Evolutionary conservation across 176 grass and related monocot species (phyloP).

Genomic region (Zizania latifolia): DNA sequence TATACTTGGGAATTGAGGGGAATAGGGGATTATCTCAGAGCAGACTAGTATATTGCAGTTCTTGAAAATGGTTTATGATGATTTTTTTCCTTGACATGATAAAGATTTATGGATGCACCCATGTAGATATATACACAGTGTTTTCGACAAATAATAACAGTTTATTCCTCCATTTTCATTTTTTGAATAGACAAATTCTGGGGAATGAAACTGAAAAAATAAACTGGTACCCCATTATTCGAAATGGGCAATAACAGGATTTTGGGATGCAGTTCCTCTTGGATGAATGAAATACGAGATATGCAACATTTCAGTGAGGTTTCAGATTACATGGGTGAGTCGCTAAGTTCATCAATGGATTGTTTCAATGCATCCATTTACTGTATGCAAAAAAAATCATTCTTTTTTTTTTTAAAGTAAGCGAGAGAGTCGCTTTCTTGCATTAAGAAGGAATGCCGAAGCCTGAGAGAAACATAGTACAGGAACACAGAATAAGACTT

Average conservation of each 20-base stretch:
- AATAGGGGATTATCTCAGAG: background rate
- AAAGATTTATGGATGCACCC: background rate
- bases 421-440: too few species aligned
- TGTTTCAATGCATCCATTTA: background rate
- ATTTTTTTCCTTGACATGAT: background rate
- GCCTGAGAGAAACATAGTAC: too few species aligned
- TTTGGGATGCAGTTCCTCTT: conserved; percentile 60
- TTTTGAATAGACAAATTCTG: too few species aligned
- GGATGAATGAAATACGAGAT: conserved; percentile 47
- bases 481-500: too few species aligned
- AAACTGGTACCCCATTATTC: too few species aligned
- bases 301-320: conserved; percentile 37
- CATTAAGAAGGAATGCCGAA: too few species aligned
- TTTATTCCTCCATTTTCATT: background rate
- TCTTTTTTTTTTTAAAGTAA: too few species aligned
- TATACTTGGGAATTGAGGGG: background rate
- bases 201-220: too few species aligned
- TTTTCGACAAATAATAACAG: background rate
- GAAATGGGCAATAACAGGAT: background rate
- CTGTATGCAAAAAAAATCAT: too few species aligned
- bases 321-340: conserved; percentile 90
- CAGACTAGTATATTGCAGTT: background rate
- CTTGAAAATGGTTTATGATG: background rate
- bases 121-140: background rate
- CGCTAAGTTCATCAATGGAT: background rate